phyloP scores from a whole-genome alignment of 495 filamentous ascomycete species.

The Endocarpon pusillum region DNA sequence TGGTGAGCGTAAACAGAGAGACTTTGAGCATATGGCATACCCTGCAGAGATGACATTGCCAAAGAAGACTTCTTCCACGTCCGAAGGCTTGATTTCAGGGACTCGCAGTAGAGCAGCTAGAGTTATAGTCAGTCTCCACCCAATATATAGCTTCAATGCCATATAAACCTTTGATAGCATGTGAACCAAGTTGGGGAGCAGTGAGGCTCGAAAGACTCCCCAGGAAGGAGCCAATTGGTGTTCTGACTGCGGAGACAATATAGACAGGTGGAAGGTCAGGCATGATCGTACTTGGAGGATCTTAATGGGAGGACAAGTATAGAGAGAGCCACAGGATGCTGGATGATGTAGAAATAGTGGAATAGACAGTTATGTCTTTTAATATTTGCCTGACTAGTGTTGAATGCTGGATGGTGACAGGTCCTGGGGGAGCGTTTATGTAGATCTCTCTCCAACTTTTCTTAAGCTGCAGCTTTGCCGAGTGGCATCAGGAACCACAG shows the following conservation, averaged over 20 bases:
- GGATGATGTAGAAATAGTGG: conserved; percentile 14
- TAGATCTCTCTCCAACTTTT: neutral
- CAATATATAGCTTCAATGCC: too few relatives aligned
- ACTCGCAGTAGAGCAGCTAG: conserved; percentile 79
- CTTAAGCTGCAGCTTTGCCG: too few relatives aligned
- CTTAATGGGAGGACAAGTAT: conserved; percentile 1
- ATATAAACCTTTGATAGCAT: conserved; percentile 74
- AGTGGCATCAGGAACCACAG: too few relatives aligned
- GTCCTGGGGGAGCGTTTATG: too few relatives aligned
- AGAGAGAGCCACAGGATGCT: conserved; percentile 4
- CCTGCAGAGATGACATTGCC: conserved; percentile 95
- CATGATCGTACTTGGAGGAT: conserved; percentile 21
- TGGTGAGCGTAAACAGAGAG: conserved; percentile 5
- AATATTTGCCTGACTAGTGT: neutral
- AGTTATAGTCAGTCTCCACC: too few relatives aligned
- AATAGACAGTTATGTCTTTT: conserved; percentile 12
- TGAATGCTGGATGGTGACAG: too few relatives aligned
- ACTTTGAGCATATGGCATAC: conserved; percentile 30
- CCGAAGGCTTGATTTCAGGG: conserved; percentile 62
- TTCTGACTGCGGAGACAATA: conserved; percentile 82
- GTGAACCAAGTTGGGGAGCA: conserved; percentile 73
- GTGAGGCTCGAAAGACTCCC: conserved; percentile 78
- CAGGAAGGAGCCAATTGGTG: conserved; percentile 81
- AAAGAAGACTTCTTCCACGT: conserved; percentile 92
- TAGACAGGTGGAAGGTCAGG: conserved; percentile 67